Evolutionary conservation across 805 yeast species (phyloP), one percentile per base, ranked within the genome.

Genomic region (Saccharomyces mikatae): DNA sequence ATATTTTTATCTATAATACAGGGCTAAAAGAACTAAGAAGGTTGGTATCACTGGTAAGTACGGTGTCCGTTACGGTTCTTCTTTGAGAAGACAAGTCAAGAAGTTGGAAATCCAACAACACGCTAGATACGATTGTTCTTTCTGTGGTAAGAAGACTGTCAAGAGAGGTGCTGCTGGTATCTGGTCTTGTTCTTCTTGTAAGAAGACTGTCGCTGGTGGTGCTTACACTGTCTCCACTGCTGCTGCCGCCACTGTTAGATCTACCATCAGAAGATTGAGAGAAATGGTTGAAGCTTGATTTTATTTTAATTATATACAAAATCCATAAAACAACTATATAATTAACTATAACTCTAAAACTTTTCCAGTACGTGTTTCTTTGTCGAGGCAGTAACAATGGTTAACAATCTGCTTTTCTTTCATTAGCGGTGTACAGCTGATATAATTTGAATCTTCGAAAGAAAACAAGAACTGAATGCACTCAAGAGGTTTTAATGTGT

Each of bases 31-130:
- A 87, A 91, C 98, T 71, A 92, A 91, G 95, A 91, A 91, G 89
- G 98, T 91, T 77, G 98, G 98, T 79, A 92, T 91, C 84, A 91
- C 98, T 79, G 98, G 98, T 85, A 94, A 94, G 83, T 91, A 88
- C 86, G 98, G 98, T 88, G 97, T 92, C 82, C 89, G 98, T 84
- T 91, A 91, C 82, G 96, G 98, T 90, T 90, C 97, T 72, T 92
- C 98, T 64, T 84, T 91, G 79, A 90, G 98, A 86, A 89, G 97
- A 81, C 96, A 89, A 80, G 86, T 96, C 84, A 89, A 89, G 86
- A 91, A 91, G 84, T 82, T 91, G 79, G 97, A 92, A 81, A 85
- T 89, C 73, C 96, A 89, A 80, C 96, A 90, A 78, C 97, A 91
- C 80, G 86, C 97, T 71, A 87, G 87, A 75, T 91, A 92, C 86